Base-by-base conservation (phyloP, 148 eudicot species). In the Bassia scoparia region DNA sequence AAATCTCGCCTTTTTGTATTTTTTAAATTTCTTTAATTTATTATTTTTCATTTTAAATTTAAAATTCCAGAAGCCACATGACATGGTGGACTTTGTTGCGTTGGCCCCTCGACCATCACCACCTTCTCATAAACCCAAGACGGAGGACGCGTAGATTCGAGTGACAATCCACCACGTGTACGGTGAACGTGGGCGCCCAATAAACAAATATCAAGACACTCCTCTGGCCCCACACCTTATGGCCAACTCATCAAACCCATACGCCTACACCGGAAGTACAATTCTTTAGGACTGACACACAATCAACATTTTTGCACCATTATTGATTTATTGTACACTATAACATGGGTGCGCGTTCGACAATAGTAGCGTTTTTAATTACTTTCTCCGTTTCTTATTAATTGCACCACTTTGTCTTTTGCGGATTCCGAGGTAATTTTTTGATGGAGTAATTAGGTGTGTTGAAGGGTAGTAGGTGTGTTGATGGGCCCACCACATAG, bases 21-120 rank as follows among this genome's bases (percentile, higher is more conserved):
- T 5, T 41, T 4, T 53, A 44, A 43, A 65, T 5, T 79, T 79
- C 82, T n/a, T n/a, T n/a, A n/a, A n/a, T n/a, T n/a, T n/a, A n/a
- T n/a, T n/a, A n/a, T n/a, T n/a, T n/a, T n/a, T n/a, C n/a, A n/a
- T n/a, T n/a, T n/a, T n/a, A n/a, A n/a, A n/a, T 5, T 41, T 4
- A 63, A 44, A 43, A 65, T 5, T 79, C 82, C 82, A 79, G 70
- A 80, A 80, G 83, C 72, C 79, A 80, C 79, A 71, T 71, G 83
- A 80, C 54, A 67, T 71, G 78, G 79, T 80, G 83, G 83, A 76
- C 79, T 80, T 74, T 70, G 78, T 64, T 75, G 23, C 14, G 55
- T 10, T 43, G 79, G 79, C 52, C 75, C 75, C 76, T 38, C 70
- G n/a, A 29, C 24, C 46, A 38, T 66, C 21, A 26, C 69, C 21